phyloP scores from a whole-genome alignment of 495 filamentous ascomycete genomes.

The Lasiosphaeria miniovina region DNA sequence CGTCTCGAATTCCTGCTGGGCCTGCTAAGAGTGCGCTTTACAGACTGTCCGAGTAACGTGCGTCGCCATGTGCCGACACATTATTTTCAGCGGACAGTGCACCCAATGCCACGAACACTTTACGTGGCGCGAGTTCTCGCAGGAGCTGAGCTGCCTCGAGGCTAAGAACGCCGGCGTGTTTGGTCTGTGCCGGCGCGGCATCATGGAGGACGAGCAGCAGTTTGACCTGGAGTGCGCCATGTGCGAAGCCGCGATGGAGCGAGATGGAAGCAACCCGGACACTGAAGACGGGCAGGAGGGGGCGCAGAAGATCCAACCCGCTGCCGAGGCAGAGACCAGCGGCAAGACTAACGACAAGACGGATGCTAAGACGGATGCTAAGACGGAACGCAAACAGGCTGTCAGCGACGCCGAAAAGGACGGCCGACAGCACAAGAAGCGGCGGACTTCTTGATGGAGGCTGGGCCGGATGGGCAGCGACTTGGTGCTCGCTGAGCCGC shows the following conservation, averaged over 20 bases:
- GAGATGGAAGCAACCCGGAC: constrained; percentile 34
- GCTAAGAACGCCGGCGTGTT: constrained; percentile 37
- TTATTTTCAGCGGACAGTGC: constrained; percentile 34
- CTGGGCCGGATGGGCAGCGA: no score
- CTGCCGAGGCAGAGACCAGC: constrained; percentile 8
- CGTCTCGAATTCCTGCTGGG: no score
- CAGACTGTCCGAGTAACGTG: background rate
- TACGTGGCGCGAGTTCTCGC: constrained; percentile 31
- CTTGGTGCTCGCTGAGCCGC: no score
- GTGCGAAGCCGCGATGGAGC: constrained; percentile 27
- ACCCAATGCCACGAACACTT: constrained; percentile 25
- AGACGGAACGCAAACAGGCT: no score
- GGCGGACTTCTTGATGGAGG: constrained; percentile 20
- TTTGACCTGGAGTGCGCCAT: constrained; percentile 38
- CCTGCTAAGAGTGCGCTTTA: no score
- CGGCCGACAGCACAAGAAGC: constrained; percentile 19
- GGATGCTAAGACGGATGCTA: no score
- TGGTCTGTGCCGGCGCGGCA: constrained; percentile 29
- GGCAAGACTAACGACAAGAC: background rate
- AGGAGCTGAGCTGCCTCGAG: constrained; percentile 37
- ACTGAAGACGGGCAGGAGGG: constrained; percentile 20
- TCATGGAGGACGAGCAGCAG: constrained; percentile 27
- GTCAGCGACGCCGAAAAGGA: constrained; percentile 6
- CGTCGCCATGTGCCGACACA: constrained; percentile 30
- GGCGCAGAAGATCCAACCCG: background rate